phyloP scores from a whole-genome alignment of 139 green algal genomes.

The Spirogloea muscicola region DNA sequence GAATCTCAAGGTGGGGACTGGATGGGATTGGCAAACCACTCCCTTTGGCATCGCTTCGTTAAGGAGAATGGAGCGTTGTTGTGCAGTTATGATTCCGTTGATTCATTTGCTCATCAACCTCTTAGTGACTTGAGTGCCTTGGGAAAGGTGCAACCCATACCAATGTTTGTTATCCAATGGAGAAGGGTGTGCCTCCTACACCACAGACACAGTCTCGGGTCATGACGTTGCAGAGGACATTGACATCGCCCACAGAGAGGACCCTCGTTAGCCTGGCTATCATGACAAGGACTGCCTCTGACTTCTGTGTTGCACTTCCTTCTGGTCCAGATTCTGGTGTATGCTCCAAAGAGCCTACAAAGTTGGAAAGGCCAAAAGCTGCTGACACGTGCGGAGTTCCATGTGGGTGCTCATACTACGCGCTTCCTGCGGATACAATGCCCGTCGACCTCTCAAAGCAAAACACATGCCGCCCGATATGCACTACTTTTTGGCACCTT shows the following conservation, averaged over 20 bases:
- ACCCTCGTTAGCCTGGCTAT: not conserved
- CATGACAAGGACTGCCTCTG: not conserved
- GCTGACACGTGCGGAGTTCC: slow-evolving; percentile 25
- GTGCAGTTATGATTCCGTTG: not conserved
- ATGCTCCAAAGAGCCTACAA: slow-evolving; percentile 40
- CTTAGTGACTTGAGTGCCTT: not conserved
- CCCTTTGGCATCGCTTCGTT: not conserved
- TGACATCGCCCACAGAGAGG: not conserved
- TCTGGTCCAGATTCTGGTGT: slow-evolving; percentile 37
- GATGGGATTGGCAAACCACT: not conserved
- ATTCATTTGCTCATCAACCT: not conserved
- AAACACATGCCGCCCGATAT: slow-evolving; percentile 18
- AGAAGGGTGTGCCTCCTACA: not conserved
- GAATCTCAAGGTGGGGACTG: slow-evolving; percentile 9
- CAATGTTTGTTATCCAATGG: not conserved
- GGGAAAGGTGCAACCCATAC: not conserved
- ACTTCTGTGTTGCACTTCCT: not conserved
- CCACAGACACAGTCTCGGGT: not conserved
- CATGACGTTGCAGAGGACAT: not conserved
- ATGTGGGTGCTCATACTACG: slow-evolving; percentile 25
- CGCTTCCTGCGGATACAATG: slow-evolving; percentile 19
- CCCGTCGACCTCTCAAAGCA: not conserved
- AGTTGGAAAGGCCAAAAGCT: slow-evolving; percentile 50
- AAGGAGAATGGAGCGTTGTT: not conserved
- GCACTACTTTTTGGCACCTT: not conserved